Conservation (phyloP, 2,329 filamentous ascomycete species). For the Sphaerulina vaccinii region DNA sequence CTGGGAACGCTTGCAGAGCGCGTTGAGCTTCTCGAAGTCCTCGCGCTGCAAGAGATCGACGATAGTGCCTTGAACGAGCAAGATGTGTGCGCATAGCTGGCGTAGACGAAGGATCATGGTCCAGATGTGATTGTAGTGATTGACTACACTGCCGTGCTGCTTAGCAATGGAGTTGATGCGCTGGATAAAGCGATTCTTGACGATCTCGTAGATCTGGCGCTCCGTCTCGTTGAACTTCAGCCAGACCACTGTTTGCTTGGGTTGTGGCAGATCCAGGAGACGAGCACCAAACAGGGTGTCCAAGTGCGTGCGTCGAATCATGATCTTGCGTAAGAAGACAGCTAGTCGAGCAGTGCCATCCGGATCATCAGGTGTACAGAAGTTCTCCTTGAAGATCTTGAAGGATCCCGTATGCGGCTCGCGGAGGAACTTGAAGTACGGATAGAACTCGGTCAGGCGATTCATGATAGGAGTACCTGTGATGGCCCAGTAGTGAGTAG, state of each 20-base stretch:
- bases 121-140: slow-evolving; percentile 43
- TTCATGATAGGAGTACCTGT: slow-evolving; percentile 47
- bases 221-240: slow-evolving; percentile 55
- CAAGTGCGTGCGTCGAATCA: slow-evolving; percentile 57
- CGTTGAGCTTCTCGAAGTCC: slow-evolving; percentile 46
- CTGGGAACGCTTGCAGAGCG: slow-evolving; percentile 12
- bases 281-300: slow-evolving; percentile 54
- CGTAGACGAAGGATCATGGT: slow-evolving; percentile 52
- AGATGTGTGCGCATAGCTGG: slow-evolving; percentile 52
- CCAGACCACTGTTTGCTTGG: slow-evolving; percentile 44
- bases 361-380: slow-evolving; percentile 35
- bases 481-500: slow-evolving; percentile 44
- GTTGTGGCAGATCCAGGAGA: slow-evolving; percentile 55
- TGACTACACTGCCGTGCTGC: slow-evolving; percentile 29
- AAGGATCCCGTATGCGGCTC: slow-evolving; percentile 44
- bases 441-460: slow-evolving; percentile 35
- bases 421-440: slow-evolving; percentile 47
- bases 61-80: slow-evolving; percentile 50
- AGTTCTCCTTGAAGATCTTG: slow-evolving; percentile 47
- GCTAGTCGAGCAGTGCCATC: slow-evolving; percentile 39
- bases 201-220: slow-evolving; percentile 54
- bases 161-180: slow-evolving; percentile 42
- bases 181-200: slow-evolving; percentile 45
- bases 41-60: slow-evolving; percentile 46
- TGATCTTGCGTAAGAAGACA: slow-evolving; percentile 45